These are phyloP conservation scores for Termitomyces sp. DNA, from an alignment of 768 basidiomycete species.

Conservation along the genomic window DNA sequence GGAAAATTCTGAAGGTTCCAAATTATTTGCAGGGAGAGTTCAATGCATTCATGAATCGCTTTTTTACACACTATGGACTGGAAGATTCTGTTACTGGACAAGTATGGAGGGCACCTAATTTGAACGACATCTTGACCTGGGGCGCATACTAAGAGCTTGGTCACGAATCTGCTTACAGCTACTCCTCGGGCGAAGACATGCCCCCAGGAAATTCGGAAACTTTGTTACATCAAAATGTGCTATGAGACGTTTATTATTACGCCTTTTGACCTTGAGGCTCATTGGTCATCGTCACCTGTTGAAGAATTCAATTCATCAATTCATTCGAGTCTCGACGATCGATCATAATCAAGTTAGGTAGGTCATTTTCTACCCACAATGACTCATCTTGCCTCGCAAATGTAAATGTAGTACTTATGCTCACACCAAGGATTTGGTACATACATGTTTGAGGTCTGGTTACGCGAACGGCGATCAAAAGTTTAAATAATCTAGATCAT, in stretches of 20 bases:
- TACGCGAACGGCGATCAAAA: conserved; percentile 1
- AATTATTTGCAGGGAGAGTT: background rate
- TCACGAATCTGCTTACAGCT: background rate
- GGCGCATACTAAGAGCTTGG: background rate
- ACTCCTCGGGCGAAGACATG: background rate
- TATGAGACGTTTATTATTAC: background rate
- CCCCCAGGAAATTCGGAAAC: background rate
- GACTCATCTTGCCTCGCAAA: background rate
- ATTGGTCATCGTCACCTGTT: background rate
- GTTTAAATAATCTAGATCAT: background rate
- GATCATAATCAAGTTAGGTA: background rate
- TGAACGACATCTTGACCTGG: no score
- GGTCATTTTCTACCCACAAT: background rate
- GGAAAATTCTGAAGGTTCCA: background rate
- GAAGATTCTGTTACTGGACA: background rate
- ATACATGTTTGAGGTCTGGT: no score
- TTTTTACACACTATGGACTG: background rate
- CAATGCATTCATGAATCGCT: background rate
- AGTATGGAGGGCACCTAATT: background rate
- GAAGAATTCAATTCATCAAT: background rate
- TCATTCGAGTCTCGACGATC: background rate
- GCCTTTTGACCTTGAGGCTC: background rate
- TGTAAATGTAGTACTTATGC: background rate
- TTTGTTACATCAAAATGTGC: background rate
- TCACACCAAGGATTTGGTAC: background rate